phyloP scores from a whole-genome alignment of 2,329 filamentous ascomycete species.

The Incumbomyces delicatus region DNA sequence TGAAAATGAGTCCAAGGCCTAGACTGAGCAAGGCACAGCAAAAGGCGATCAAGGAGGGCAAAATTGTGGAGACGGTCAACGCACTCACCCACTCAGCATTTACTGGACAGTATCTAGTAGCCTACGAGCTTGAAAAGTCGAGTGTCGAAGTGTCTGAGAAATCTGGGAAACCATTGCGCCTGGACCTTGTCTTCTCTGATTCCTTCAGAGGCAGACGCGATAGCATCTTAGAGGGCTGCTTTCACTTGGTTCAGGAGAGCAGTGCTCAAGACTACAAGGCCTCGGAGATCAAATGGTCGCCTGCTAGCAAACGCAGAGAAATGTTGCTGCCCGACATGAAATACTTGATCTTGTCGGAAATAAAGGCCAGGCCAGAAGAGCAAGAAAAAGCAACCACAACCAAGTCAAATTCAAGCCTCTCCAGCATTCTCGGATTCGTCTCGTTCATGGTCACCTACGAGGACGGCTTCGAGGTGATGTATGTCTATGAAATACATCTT shows the following conservation, averaged over 20 bases:
- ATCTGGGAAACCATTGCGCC: conserved; percentile 3
- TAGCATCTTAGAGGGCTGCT: conserved; percentile 40
- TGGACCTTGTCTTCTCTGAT: background rate
- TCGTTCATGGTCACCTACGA: conserved; percentile 51
- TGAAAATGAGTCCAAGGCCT: no score
- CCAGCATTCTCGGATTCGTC: conserved; percentile 33
- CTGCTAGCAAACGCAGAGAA: conserved; percentile 43
- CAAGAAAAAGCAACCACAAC: background rate
- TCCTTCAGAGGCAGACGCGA: background rate
- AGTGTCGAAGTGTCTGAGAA: conserved; percentile 9
- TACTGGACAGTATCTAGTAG: conserved; percentile 22
- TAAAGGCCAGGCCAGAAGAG: background rate
- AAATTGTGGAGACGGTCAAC: conserved; percentile 35
- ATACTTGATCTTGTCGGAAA: conserved; percentile 40
- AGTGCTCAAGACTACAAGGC: conserved; percentile 5
- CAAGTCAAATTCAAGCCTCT: background rate
- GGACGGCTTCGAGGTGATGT: conserved; percentile 47
- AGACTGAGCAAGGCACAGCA: conserved; percentile 4
- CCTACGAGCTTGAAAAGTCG: conserved; percentile 8
- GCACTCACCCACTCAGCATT: conserved; percentile 31
- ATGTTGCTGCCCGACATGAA: conserved; percentile 51
- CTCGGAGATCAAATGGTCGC: conserved; percentile 41
- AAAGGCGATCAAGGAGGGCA: conserved; percentile 8
- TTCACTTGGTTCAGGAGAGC: conserved; percentile 39
- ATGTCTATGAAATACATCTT: conserved; percentile 56